Base-by-base conservation (phyloP, 306 rosid species). In the Lotus japonicus region DNA sequence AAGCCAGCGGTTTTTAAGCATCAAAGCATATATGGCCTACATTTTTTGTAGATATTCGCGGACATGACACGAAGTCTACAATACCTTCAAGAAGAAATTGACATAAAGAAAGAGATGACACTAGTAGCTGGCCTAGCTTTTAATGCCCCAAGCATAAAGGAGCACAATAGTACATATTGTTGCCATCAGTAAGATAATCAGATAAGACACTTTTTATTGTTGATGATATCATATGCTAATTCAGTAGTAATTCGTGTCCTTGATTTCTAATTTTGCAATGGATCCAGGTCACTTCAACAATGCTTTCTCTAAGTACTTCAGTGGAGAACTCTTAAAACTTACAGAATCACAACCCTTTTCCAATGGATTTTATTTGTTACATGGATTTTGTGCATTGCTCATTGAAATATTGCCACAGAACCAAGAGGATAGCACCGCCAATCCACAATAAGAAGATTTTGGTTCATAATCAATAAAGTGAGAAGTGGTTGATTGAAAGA, bases 31-130 rank as follows among this genome's bases (percentile, higher is more conserved):
- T 50, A 58, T 67, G 84, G 79, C 43, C 38, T 62, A 62, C 75
- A 57, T 68, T 31, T 31, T 0, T 31, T 57, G 7, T 54, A 17
- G 48, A 12, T 31, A 41, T 5, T 43, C 14, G 4, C 15, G 54
- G 13, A 56, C 58, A 62, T 52, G 80, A 64, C 79, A 41, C 55
- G 1, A 65, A 56, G 62, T 58, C 69, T 68, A 13, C 31, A 35
- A 44, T 58, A 14, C 64, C 77, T 76, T 68, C 63, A 76, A 75
- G 77, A 72, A 68, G 76, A 76, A 58, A 58, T 76, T 72, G 87
- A 72, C 87, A 68, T 79, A 64, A 76, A 79, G 87, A 9, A 55
- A 0, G 46, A 52, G 41, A 76, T 18, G 72, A 52, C 46, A 58
- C 42, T 51, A 58, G 74, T 76, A 11, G 84, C 42, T 83, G 84